Base-by-base conservation (phyloP, 192 early-diverging fungal species). In the Phycomyces nitens region DNA sequence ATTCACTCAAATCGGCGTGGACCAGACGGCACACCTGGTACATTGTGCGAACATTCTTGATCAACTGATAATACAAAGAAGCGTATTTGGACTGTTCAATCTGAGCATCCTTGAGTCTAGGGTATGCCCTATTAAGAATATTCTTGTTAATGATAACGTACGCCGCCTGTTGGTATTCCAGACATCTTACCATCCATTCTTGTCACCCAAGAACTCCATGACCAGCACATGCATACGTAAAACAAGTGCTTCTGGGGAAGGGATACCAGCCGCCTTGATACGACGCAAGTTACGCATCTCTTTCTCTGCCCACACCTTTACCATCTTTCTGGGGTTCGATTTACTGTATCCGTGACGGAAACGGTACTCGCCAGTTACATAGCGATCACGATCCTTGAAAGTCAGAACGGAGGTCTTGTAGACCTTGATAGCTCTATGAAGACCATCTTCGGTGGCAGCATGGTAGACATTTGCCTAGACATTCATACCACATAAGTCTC, bases 331-430 rank as follows among this genome's bases (percentile, higher is more conserved):
- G 24, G 96, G 94, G 69, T 99, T 97, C 71, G 87, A 88, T 65
- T 91, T 90, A 61, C 82, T 87, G 72, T 98, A 98, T 20, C 96
- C 97, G 74, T 96, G 89, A 15, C 94, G 79, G 84, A 97, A 99
- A 53, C 97, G 85, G 71, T 87, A 92, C 74, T 99, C 97, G 62
- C 95, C 97, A 0, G 89, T 83, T 27, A 99, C 95, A 70, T 99
- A 99, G 16, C 95, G 86, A 80, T 99, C 95, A 64, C 97, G 89
- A 68, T 99, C 97, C 80, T 97, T 97, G 78, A 99, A 99, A 0
- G 88, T 85, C 64, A 99, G 79, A 60, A 99, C 96, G n/a, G 94
- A 96, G 22, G 97, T 97, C 69, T 99, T 99, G 81, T 99, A 99
- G 34, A 99, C 88, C 68, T 99, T 97, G 69, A 99, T 93, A 8